A percentile compares a stretch with the other conserved stretches of the same genome.
Evolutionary conservation across 2,329 filamentous ascomycete genomes (phyloP).

Genomic region (Dactylonectria estremocensis): DNA sequence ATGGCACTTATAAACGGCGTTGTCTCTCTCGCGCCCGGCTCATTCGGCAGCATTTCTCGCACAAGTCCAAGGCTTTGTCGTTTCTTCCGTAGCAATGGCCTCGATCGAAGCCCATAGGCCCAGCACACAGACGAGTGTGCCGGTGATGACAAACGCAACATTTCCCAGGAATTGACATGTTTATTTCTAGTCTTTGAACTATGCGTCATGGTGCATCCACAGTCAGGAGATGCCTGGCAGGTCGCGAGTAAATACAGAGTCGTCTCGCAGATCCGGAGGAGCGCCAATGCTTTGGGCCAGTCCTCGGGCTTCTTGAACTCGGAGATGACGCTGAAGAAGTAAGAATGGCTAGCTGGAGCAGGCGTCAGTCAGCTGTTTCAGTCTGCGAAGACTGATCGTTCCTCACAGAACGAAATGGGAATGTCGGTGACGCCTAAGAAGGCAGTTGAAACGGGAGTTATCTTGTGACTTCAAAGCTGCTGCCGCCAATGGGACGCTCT

Average conservation of each 20-base stretch:
- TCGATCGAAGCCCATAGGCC: slow-evolving; percentile 59
- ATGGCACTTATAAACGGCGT: background rate
- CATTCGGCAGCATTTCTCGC: slow-evolving; percentile 46
- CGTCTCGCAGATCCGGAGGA: slow-evolving; percentile 73
- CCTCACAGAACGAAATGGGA: slow-evolving; percentile 72
- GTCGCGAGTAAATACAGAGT: slow-evolving; percentile 74
- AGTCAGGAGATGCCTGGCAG: slow-evolving; percentile 65
- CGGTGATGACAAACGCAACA: slow-evolving; percentile 51
- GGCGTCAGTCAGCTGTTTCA: slow-evolving; percentile 1
- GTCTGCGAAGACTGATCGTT: no score
- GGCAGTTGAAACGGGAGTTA: slow-evolving; percentile 62
- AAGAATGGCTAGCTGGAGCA: slow-evolving; percentile 68
- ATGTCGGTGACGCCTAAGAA: slow-evolving; percentile 76
- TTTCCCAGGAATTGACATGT: slow-evolving; percentile 53
- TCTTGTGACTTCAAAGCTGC: slow-evolving; percentile 51
- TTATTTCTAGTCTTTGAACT: slow-evolving; percentile 53
- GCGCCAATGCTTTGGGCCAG: slow-evolving; percentile 57
- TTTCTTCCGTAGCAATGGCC: slow-evolving; percentile 51
- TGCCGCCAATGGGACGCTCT: slow-evolving; percentile 55
- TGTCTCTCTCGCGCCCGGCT: background rate
- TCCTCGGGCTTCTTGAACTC: slow-evolving; percentile 72
- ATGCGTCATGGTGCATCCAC: slow-evolving; percentile 61
- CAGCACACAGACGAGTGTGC: slow-evolving; percentile 55
- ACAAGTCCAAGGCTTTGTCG: slow-evolving; percentile 56
- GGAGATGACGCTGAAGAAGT: slow-evolving; percentile 77